Base-by-base conservation (phyloP, 306 rosid species). In the Corylus americana region DNA sequence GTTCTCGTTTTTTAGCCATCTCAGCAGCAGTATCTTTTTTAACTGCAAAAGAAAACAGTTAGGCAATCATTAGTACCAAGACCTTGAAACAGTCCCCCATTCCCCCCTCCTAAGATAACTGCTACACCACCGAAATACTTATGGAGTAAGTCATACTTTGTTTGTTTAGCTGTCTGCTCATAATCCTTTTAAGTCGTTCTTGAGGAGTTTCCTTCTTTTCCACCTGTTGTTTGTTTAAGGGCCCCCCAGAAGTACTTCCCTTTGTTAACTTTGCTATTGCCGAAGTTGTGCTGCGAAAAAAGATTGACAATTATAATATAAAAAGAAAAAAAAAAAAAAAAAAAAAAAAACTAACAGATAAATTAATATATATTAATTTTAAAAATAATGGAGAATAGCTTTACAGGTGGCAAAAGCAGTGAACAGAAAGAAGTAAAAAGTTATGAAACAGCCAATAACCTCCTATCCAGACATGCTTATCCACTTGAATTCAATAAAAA, bases 201-300 rank as follows among this genome's bases (percentile, higher is more conserved):
- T 93, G 99, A 77, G 99, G 99, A 71, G 99, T 96, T 90, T 96
- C 98, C 85, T 96, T 96, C 90, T 91, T 96, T 91, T 90, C 98
- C 79, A 85, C 97, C 39, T 75, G 92, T 82, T 74, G 97, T 85
- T 80, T 91, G 79, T 95, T 92, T 73, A 83, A 81, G 78, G 87
- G 77, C 29, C 92, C 97, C 59, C 89, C 92, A 80, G 97, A 92
- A 73, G 93, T 77, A 87, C 94, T 87, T 77, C 90, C 88, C 87
- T 95, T 90, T 8, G 84, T 86, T 68, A 95, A 80, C 87, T 96
- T 93, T 55, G 98, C 89, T 71, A 91, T 73, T 51, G 97, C 98
- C 16, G 94, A 91, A 61, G 99, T 86, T n/a, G 91, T 73, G 79
- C 99, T 96, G 93, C 13, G 67, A 76, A 76, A 75, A 81, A 74